Base-by-base conservation (phyloP, 768 basidiomycete species). In the Podaxis sp. region DNA sequence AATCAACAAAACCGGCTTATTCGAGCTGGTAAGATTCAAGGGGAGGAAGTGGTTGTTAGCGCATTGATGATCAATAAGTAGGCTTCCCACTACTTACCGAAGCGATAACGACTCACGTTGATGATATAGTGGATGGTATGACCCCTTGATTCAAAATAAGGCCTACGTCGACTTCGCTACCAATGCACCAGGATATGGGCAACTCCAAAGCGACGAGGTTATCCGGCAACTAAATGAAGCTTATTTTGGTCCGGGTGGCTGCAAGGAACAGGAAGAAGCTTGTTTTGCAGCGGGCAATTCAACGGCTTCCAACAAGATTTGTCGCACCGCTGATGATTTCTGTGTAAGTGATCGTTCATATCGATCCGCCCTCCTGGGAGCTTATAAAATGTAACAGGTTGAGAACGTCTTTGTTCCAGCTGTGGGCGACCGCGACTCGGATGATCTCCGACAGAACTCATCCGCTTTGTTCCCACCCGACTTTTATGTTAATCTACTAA, bases 11-110 rank as follows among this genome's bases (percentile, higher is more conserved):
- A 88, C 54, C 73, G 74, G 0, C 72, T 78, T 56, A 88, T 89
- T 56, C 65, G 73, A 8, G 68, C 68, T 7, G 82, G 83, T 5
- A 60, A 66, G 2, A 65, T 87, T 5, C 48, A 78, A 24, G 88
- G 83, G 1, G 84, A 84, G 60, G 73, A 75, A 44, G 73, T 90
- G 53, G 68, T 76, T 3, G 83, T 88, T 64, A 85, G 80, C 59
- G 84, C 86, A 3, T 70, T 90, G 57, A 82, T 88, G 83, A 84
- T 88, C 66, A 87, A 86, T 71, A 87, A 87, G 86, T 22, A 48
- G 17, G 11, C 37, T 5, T 38, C 6, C 1, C 48, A 15, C 13
- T 5, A 1, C 5, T 26, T 12, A 56, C 33, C 49, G 1, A 41
- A 24, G 7, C 4, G 54, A 38, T 20, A 10, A 12, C 24, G 30